phyloP scores from a whole-genome alignment of 148 eudicot species.

The Gaultheria prostrata region DNA sequence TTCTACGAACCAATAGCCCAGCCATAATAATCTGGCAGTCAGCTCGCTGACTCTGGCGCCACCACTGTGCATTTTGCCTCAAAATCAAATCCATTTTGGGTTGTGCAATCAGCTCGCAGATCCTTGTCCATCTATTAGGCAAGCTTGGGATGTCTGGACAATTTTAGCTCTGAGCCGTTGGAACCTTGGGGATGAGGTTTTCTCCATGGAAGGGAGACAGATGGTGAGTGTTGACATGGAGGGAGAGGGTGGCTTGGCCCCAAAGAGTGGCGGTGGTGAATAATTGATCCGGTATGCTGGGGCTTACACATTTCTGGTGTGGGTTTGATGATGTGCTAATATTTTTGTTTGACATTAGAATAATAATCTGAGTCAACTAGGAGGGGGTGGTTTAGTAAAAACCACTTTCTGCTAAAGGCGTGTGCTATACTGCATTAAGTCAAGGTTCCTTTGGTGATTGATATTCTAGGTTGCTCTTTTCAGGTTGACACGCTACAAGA shows the following conservation, averaged over 20 bases:
- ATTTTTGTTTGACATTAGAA: neutral
- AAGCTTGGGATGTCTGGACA: neutral
- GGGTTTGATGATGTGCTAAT: neutral
- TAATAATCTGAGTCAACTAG: neutral
- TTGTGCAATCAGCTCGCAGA: neutral
- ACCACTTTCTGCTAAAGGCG: neutral
- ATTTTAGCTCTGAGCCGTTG: neutral
- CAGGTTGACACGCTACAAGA: slow-evolving; percentile 86
- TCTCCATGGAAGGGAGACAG: neutral
- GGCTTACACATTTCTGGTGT: neutral
- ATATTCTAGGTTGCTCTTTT: neutral
- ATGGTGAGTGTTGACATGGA: neutral
- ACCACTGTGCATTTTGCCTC: neutral
- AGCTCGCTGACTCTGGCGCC: neutral
- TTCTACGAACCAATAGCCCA: neutral
- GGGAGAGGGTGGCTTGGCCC: neutral
- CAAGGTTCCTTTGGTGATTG: neutral
- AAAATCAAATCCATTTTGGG: neutral
- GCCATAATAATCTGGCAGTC: neutral
- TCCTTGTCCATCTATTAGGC: neutral
- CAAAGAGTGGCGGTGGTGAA: neutral
- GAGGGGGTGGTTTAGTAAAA: neutral
- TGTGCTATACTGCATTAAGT: neutral
- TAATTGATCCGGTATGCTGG: neutral
- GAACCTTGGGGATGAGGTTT: neutral